Evolutionary conservation across 331 rosid genomes (phyloP).

Genomic region (Erythrophleum ivorense): DNA sequence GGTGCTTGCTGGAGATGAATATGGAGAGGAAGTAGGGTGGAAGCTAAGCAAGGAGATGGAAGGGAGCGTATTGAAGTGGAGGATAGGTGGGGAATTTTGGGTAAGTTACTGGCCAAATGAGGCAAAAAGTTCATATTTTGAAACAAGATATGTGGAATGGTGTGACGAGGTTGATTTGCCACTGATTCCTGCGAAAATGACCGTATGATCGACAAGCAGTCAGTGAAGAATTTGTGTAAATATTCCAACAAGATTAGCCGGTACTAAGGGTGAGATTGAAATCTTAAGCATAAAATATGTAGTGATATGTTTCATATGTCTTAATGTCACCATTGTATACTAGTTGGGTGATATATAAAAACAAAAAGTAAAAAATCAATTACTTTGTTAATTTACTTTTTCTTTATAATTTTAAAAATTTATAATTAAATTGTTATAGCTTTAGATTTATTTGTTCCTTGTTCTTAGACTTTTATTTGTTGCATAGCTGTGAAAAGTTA

Average conservation of each 20-base stretch:
- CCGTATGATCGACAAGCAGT: background rate
- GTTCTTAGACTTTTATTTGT: no score
- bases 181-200: slow-evolving; percentile 54
- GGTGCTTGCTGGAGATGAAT: slow-evolving; percentile 78
- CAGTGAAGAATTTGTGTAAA: background rate
- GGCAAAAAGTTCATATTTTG: slow-evolving; percentile 52
- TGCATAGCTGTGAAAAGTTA: no score
- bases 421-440: no score
- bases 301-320: background rate
- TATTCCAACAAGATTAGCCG: background rate
- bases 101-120: slow-evolving; percentile 67
- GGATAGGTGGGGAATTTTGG: slow-evolving; percentile 87
- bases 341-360: background rate
- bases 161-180: slow-evolving; percentile 99
- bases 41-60: slow-evolving; percentile 79
- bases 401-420: no score
- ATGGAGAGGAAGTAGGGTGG: slow-evolving; percentile 85
- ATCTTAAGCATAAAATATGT: background rate
- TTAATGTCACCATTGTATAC: no score
- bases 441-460: no score
- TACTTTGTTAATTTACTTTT: no score
- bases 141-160: slow-evolving; percentile 87
- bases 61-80: slow-evolving; percentile 94
- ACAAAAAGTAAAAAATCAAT: background rate
- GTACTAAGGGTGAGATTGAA: background rate